These are phyloP conservation scores for Sporothrix inflata DNA, from an alignment of 2,329 filamentous ascomycete species.

Conservation along the genomic window DNA sequence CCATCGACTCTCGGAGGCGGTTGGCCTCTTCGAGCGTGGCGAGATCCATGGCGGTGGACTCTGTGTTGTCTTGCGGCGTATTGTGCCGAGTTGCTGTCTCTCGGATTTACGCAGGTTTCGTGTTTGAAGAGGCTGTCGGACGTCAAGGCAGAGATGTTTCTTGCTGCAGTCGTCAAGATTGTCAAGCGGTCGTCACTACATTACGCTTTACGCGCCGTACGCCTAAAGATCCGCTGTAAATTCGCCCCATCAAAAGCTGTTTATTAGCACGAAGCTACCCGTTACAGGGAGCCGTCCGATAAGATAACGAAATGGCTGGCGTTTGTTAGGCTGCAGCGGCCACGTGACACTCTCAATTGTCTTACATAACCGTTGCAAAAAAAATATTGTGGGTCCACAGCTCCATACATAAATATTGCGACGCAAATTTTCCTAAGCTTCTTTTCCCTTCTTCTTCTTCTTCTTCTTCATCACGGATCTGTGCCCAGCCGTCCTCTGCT, in stretches of 20 bases:
- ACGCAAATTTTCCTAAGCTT: slow-evolving; percentile 33
- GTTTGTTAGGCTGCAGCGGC: neutral
- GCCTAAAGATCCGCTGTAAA: neutral
- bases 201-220: neutral
- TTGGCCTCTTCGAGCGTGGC: slow-evolving; percentile 92
- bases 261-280: neutral
- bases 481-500: slow-evolving; percentile 80
- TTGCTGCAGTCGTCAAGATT: neutral
- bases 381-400: slow-evolving; percentile 23
- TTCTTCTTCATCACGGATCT: slow-evolving; percentile 67
- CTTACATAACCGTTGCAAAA: slow-evolving; percentile 1
- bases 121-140: too few relatives aligned
- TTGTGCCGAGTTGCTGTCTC: neutral
- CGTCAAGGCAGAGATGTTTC: neutral
- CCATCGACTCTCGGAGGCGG: slow-evolving; percentile 84
- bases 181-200: neutral
- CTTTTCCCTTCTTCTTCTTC: slow-evolving; percentile 40
- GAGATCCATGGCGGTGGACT: slow-evolving; percentile 56
- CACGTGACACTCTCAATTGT: slow-evolving; percentile 2
- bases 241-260: slow-evolving; percentile 6
- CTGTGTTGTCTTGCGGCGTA: neutral
- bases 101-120: neutral
- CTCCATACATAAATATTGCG: slow-evolving; percentile 21
- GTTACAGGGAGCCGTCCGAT: neutral
- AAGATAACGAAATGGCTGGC: slow-evolving; percentile 7